Base-by-base conservation (phyloP, 805 yeast species). In the Wickerhamiella sergipiensis region DNA sequence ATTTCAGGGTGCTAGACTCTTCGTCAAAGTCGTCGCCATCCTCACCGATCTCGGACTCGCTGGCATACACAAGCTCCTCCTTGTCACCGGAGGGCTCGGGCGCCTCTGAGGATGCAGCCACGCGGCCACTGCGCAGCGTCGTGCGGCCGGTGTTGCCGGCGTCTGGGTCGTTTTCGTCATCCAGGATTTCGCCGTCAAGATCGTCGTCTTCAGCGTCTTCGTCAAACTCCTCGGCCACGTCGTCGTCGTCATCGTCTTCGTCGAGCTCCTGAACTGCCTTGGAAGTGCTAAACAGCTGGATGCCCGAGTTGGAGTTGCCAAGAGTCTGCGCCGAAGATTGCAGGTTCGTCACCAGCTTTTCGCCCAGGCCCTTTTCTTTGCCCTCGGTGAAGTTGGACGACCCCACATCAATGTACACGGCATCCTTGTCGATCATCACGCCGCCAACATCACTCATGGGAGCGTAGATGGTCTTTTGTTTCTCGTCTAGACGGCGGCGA, bases 401-500 rank as follows among this genome's bases (percentile, higher is more conserved):
- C 1, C 87, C 88, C 8, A 85, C 79, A 60, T 85, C 97, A 53
- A 92, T 86, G 61, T 89, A 92, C 2, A 92, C 98, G 8, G 98
- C 96, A 71, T 92, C 99, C 64, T 84, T 89, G 69, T 92, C 99
- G 54, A 92, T 87, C 57, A 92, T 72, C 38, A 92, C 95, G 65
- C 99, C 99, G 52, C 97, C 97, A n/a, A 92, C 96, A 67, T 92
- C 97, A 46, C 97, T 85, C 99, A 92, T 92, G 47, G 99, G 99
- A 0, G 98, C 99, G 66, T 94, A 92, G 2, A 92, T 87, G 57
- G 87, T 79, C 65, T 89, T 92, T 64, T 87, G 95, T 59, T 83
- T 86, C 62, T 92, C 98, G 57, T 92, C 97, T 50, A 92, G 77
- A 63, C 97, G 78, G 64, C 87, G 85, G 62, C 97, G 77, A 66